Percentiles rank a stretch among this genome's conserved stretches.
These are phyloP conservation scores for Lipomyces yarrowii DNA, from an alignment of 1,139 yeast species.

Conservation along the genomic window DNA sequence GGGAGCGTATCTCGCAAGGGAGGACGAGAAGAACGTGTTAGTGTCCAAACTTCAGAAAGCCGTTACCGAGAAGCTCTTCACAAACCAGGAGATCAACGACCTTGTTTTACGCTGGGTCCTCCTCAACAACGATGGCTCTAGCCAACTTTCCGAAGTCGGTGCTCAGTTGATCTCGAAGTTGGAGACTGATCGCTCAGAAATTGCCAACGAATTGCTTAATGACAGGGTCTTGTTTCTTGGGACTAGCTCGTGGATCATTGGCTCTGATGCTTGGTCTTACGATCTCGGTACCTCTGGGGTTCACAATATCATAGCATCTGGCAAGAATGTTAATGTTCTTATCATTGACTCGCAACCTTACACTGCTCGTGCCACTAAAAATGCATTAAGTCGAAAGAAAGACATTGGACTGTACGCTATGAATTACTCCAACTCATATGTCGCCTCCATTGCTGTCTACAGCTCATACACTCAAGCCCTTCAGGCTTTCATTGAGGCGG, in stretches of 20 bases:
- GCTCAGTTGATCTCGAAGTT: constrained; percentile 49
- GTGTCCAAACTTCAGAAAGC: constrained; percentile 53
- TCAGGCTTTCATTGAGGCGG: constrained; percentile 88
- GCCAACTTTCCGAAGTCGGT: constrained; percentile 40
- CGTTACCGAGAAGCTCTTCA: constrained; percentile 54
- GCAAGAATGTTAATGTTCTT: constrained; percentile 78
- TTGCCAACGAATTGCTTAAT: constrained; percentile 52
- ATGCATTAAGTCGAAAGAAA: constrained; percentile 62
- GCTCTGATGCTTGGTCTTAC: constrained; percentile 94
- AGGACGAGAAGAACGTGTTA: constrained; percentile 55
- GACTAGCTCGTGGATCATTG: constrained; percentile 77
- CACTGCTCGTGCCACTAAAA: constrained; percentile 43
- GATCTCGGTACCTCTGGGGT: constrained; percentile 50
- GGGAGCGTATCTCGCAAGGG: constrained; percentile 68
- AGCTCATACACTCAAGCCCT: constrained; percentile 91
- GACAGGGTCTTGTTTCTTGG: constrained; percentile 51
- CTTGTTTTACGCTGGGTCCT: constrained; percentile 62
- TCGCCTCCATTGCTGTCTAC: constrained; percentile 93
- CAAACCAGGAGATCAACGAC: constrained; percentile 55
- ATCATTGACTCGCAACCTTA: constrained; percentile 92
- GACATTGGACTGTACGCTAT: constrained; percentile 94
- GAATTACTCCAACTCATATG: constrained; percentile 89
- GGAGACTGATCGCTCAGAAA: constrained; percentile 47
- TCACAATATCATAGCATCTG: constrained; percentile 77
- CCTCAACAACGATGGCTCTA: constrained; percentile 32